phyloP scores from a whole-genome alignment of 148 eudicot species.

The Silene latifolia region DNA sequence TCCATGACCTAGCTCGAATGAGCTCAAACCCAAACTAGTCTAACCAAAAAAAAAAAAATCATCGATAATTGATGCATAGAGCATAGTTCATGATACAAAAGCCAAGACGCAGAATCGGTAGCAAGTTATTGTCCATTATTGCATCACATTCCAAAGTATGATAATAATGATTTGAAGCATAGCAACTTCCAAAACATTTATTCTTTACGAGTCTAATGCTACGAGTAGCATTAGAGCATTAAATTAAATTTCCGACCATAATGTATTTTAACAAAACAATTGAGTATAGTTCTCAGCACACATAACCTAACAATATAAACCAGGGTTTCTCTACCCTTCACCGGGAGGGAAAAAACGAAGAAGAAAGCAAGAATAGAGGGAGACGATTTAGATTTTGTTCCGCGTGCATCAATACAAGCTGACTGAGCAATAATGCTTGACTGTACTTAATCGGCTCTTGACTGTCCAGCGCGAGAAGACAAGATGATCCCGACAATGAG shows the following conservation, averaged over 20 bases:
- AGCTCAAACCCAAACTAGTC: too few species aligned
- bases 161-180: not conserved
- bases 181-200: constrained; percentile 26
- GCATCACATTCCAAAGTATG: not conserved
- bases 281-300: constrained; percentile 18
- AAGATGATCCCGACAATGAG: constrained; percentile 55
- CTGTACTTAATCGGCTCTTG: constrained; percentile 44
- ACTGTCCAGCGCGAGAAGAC: constrained; percentile 56
- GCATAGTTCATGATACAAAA: too few species aligned
- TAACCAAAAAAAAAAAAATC: too few species aligned
- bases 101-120: not conserved
- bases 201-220: constrained; percentile 25
- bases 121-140: not conserved
- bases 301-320: constrained; percentile 29
- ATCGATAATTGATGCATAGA: too few species aligned
- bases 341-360: constrained; percentile 23
- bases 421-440: constrained; percentile 8
- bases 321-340: constrained; percentile 28
- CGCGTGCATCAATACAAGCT: constrained; percentile 22
- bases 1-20: too few species aligned
- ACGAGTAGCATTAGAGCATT: constrained; percentile 24
- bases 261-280: constrained; percentile 15
- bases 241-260: constrained; percentile 21
- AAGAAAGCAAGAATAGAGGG: constrained; percentile 23
- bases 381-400: constrained; percentile 14